Percentiles rank a stretch among this genome's conserved stretches.
Evolutionary conservation across 352 stramenopile species (phyloP).

Genomic region (Blastocystis sp.): DNA sequence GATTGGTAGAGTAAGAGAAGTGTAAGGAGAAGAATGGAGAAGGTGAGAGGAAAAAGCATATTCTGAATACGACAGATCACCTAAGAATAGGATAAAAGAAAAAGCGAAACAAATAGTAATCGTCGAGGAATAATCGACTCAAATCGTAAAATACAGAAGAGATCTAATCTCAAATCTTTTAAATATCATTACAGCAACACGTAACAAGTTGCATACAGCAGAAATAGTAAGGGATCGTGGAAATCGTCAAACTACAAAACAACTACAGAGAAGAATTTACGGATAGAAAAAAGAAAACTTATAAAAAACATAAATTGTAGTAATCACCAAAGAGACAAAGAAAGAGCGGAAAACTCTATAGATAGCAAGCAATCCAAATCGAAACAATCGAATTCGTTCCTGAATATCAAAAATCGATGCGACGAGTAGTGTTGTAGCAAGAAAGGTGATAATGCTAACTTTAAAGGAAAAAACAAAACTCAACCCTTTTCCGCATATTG

Average conservation of each 20-base stretch:
- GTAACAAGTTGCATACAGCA: not conserved
- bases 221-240: constrained; percentile 25
- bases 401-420: not conserved
- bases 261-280: not conserved
- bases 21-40: constrained; percentile 29
- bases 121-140: not conserved
- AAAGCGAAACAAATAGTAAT: not conserved
- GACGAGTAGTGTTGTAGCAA: not conserved
- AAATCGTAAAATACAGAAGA: not conserved
- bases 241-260: not conserved
- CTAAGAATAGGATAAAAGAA: not conserved
- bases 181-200: not conserved
- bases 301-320: not conserved
- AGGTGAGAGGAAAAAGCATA: not conserved
- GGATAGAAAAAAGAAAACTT: constrained; percentile 4
- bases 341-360: not conserved
- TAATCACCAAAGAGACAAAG: not conserved
- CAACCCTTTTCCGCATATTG: constrained; percentile 6
- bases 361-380: not conserved
- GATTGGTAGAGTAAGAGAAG: not conserved
- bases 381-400: not conserved
- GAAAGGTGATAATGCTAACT: not conserved
- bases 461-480: not conserved
- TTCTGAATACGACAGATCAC: not conserved
- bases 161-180: not conserved